Evolutionary conservation across 2,329 filamentous ascomycete species (phyloP), one percentile per base, ranked within the genome.

Genomic region (Lasiodiplodia gonubiensis): DNA sequence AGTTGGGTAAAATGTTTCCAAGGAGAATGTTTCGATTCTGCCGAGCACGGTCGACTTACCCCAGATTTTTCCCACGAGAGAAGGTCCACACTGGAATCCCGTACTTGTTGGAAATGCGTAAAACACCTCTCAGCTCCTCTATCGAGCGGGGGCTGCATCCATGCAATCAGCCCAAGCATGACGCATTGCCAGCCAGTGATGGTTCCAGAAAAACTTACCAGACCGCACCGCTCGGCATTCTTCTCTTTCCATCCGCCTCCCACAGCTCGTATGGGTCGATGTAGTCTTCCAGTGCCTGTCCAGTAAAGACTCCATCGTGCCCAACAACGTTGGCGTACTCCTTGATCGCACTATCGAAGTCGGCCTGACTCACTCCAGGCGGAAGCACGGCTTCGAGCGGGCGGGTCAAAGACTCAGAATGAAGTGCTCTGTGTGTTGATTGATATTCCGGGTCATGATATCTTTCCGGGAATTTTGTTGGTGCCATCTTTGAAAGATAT

Each of bases 181-280:
- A 35, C n/a, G 27, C 2, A 14, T 2, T 11, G 37, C 11, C 30
- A 23, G 23, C 23, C n/a, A n/a, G n/a, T 11, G 18, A 30, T 7
- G 6, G 16, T 10, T 11, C 8, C 23, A 6, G 1, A n/a, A 37
- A 7, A 25, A 23, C 74, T 70, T 64, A 80, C 74, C 81, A 79
- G 18, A 83, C 78, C 8, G 81, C 81, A 7, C 80, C 81, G 57
- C 80, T 80, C 2, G 81, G 80, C 53, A 83, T 76, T 52, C 77
- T 80, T 27, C 81, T 75, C 64, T 75, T 72, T 4, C 76, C 74
- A 6, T 77, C 77, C 3, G 74, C 75, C 68, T 83, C 81, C 3
- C 77, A 77, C 11, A 83, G 74, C 72, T 84, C 81, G 65, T 83
- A 84, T 1, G 82, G 81, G 65, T 83, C 81, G 52, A 83, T 80